Evolutionary conservation across 345 rosid genomes (phyloP).

Genomic region (Syzygium aromaticum): DNA sequence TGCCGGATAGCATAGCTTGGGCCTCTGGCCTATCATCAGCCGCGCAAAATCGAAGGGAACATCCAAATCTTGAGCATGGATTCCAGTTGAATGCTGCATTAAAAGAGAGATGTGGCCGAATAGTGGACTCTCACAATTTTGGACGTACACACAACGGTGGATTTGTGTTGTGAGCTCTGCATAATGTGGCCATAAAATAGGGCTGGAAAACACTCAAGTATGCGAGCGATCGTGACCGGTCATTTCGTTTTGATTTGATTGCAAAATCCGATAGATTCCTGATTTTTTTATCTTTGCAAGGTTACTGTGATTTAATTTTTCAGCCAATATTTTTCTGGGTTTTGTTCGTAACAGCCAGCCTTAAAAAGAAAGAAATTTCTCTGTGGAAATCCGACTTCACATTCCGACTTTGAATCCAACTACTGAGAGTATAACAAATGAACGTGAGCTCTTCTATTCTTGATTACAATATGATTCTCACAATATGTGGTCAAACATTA

Average conservation of each 20-base stretch:
- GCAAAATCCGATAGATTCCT: neutral
- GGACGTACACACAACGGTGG: too few relatives aligned
- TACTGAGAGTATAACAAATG: neutral
- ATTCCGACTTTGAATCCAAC: neutral
- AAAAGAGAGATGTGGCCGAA: too few relatives aligned
- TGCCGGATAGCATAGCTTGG: neutral
- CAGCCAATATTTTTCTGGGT: neutral
- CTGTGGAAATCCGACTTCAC: neutral
- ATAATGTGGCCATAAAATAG: neutral
- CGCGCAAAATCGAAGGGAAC: too few relatives aligned
- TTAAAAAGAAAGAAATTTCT: neutral
- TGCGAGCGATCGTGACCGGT: neutral
- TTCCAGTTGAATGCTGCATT: too few relatives aligned
- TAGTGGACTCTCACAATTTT: too few relatives aligned
- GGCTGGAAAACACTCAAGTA: neutral
- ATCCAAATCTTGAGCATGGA: too few relatives aligned
- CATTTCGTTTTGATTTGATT: neutral
- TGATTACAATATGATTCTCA: neutral
- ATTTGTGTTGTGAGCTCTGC: neutral
- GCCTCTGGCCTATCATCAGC: too few relatives aligned
- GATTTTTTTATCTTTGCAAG: neutral
- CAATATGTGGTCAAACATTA: constrained; percentile 2
- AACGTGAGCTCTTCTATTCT: neutral
- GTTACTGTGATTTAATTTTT: neutral
- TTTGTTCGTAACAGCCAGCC: neutral